phyloP scores from a whole-genome alignment of 768 basidiomycete species.

The Mycena chlorophos region DNA sequence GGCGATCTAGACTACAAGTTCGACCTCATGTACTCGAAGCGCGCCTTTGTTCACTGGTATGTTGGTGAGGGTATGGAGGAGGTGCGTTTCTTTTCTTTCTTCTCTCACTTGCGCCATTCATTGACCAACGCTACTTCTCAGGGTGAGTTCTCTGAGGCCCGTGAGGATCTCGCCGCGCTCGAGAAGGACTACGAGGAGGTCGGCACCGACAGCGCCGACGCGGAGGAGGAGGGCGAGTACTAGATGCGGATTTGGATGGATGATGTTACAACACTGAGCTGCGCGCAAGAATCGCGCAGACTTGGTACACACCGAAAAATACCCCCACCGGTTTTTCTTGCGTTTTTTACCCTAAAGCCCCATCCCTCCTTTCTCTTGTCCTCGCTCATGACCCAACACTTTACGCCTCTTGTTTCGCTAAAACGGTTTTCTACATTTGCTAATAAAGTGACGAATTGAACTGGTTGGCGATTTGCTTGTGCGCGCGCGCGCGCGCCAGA shows the following conservation, averaged over 20 bases:
- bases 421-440: too few relatives aligned
- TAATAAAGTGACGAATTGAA: too few relatives aligned
- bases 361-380: too few relatives aligned
- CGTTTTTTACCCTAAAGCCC: too few relatives aligned
- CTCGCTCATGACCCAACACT: too few relatives aligned
- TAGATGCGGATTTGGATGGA: constrained; percentile 37
- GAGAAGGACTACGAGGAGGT: constrained; percentile 95
- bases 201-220: constrained; percentile 52
- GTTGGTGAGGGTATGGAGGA: constrained; percentile 99
- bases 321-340: too few relatives aligned
- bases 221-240: constrained; percentile 55
- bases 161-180: constrained; percentile 95
- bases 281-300: too few relatives aligned
- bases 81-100: constrained; percentile 42
- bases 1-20: constrained; percentile 84
- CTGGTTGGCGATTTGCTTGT: too few relatives aligned
- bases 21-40: constrained; percentile 96
- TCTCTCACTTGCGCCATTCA: too few relatives aligned
- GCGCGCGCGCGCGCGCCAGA: too few relatives aligned
- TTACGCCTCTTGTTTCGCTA: too few relatives aligned
- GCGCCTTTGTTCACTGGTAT: constrained; percentile 91
- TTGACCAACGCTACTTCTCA: constrained; percentile 23
- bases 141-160: constrained; percentile 98
- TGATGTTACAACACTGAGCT: constrained; percentile 4
- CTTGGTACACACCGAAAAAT: not conserved